A percentile compares a stretch with the other conserved stretches of the same genome.
Evolutionary conservation across 2,329 filamentous ascomycete species (phyloP).

Genomic region (Aspergillus caelatus): DNA sequence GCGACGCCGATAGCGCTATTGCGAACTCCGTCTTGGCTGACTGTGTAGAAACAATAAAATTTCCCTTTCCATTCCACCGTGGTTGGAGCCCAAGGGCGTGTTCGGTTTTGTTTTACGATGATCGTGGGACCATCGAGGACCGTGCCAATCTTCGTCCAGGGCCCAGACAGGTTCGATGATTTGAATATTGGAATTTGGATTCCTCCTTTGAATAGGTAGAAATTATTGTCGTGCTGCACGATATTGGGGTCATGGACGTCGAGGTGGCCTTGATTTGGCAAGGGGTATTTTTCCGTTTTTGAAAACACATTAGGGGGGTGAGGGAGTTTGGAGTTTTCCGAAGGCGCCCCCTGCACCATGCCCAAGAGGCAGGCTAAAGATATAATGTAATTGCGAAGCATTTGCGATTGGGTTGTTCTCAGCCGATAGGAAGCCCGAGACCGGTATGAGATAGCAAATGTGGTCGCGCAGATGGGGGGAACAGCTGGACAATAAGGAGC

Average conservation of each 20-base stretch:
- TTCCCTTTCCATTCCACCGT: conserved; percentile 30
- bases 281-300: conserved; percentile 28
- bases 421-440: neutral
- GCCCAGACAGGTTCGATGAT: conserved; percentile 31
- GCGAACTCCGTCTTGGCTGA: conserved; percentile 32
- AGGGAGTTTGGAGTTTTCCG: conserved; percentile 4
- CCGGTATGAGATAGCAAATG: neutral
- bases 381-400: neutral
- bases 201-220: conserved; percentile 40
- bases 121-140: conserved; percentile 33
- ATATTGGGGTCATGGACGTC: conserved; percentile 39
- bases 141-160: conserved; percentile 37
- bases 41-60: conserved; percentile 42
- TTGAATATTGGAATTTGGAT: conserved; percentile 30
- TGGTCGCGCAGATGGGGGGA: neutral
- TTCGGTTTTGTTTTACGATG: conserved; percentile 33
- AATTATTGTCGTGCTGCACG: conserved; percentile 28
- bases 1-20: conserved; percentile 42
- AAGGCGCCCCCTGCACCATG: conserved; percentile 16
- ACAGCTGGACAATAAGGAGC: neutral
- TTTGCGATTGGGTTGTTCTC: neutral
- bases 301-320: conserved; percentile 24
- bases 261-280: conserved; percentile 33
- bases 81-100: conserved; percentile 40
- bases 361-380: conserved; percentile 14